These are phyloP conservation scores for Metschnikowia vanudenii DNA, from an alignment of 805 yeast species.

Conservation along the genomic window DNA sequence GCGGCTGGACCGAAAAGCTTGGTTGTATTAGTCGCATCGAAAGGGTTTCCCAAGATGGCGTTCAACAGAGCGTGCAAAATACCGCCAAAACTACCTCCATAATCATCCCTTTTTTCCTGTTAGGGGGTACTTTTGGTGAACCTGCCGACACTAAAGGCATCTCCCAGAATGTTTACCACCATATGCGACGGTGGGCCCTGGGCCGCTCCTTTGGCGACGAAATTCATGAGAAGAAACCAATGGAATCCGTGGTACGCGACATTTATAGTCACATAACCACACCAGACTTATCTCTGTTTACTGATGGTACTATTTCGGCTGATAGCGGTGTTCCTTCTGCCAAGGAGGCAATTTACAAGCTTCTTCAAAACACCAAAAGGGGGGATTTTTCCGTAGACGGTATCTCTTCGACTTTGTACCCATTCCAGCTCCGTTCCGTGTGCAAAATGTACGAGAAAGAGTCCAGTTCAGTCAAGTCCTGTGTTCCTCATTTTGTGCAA, in stretches of 20 bases:
- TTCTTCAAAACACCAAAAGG: neutral
- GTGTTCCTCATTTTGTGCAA: conserved; percentile 36
- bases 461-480: conserved; percentile 26
- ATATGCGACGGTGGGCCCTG: conserved; percentile 12
- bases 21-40: too few species aligned
- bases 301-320: conserved; percentile 2
- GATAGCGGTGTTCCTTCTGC: conserved; percentile 16
- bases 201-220: neutral
- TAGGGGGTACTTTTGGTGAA: too few species aligned
- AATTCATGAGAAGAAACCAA: conserved; percentile 13
- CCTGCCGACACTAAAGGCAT: too few species aligned
- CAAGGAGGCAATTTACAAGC: conserved; percentile 13
- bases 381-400: conserved; percentile 30
- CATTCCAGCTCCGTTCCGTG: conserved; percentile 60
- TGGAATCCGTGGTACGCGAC: conserved; percentile 21
- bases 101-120: too few species aligned
- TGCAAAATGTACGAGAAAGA: conserved; percentile 60
- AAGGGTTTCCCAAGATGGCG: too few species aligned
- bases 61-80: too few species aligned
- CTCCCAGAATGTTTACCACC: conserved; percentile 5
- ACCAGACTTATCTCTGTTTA: conserved; percentile 9
- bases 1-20: conserved; percentile 33
- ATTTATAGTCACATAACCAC: conserved; percentile 11
- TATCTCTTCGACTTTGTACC: conserved; percentile 49
- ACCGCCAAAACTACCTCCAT: too few species aligned